phyloP scores from a whole-genome alignment of 495 filamentous ascomycete genomes.

The Glonium stellatum region DNA sequence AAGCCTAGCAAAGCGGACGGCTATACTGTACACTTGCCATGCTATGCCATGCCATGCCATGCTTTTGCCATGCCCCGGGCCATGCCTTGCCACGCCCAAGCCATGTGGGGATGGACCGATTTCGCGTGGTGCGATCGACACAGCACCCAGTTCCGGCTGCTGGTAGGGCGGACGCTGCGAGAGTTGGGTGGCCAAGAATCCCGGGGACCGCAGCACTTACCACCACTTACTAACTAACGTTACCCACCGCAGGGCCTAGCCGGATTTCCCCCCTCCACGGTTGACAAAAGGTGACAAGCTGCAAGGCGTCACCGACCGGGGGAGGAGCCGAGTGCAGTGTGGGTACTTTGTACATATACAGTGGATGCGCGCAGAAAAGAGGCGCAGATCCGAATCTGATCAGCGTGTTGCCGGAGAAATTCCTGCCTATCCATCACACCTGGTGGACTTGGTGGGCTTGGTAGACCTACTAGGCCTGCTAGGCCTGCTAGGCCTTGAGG shows the following conservation, averaged over 20 bases:
- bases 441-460: too few relatives aligned
- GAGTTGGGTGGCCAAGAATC: neutral
- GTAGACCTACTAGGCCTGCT: too few relatives aligned
- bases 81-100: neutral
- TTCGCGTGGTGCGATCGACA: too few relatives aligned
- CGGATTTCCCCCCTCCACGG: neutral
- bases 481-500: neutral
- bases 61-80: too few relatives aligned
- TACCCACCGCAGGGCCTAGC: too few relatives aligned
- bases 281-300: neutral
- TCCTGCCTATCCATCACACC: neutral
- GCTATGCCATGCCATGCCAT: too few relatives aligned
- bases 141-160: too few relatives aligned
- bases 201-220: neutral
- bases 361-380: neutral
- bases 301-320: neutral
- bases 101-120: too few relatives aligned
- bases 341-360: too few relatives aligned
- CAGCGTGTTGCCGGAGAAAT: neutral
- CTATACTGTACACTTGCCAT: too few relatives aligned
- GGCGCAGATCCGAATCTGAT: neutral
- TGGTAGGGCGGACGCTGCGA: neutral
- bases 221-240: neutral
- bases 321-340: neutral
- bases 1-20: too few relatives aligned